Percentiles rank a stretch among this genome's conserved stretches.
These are phyloP conservation scores for Cyclotella sp. DNA, from an alignment of 108 stramenopile genomes.

Conservation along the genomic window DNA sequence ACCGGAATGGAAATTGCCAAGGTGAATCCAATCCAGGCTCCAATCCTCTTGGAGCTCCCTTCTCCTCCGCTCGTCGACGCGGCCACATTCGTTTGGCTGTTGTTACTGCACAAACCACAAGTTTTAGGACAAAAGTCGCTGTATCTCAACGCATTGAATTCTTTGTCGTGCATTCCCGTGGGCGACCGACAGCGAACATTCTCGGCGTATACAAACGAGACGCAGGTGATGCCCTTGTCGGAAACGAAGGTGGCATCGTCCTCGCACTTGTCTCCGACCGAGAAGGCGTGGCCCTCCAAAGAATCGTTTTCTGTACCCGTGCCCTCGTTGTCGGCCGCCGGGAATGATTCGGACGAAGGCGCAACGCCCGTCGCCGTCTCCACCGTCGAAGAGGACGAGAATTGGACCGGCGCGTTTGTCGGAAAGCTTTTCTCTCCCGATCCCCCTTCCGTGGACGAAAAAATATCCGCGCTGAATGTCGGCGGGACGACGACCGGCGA, in stretches of 20 bases:
- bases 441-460: no score
- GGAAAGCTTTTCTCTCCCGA: no score
- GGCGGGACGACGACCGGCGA: no score
- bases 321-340: no score
- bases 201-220: background rate
- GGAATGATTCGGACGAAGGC: no score
- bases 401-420: no score
- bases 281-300: background rate
- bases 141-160: background rate
- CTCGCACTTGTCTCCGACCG: background rate
- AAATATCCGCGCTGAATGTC: no score
- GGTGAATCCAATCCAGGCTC: background rate
- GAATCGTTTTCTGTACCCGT: background rate
- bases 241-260: conserved; percentile 13
- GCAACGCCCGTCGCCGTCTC: no score
- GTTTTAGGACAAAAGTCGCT: conserved; percentile 9
- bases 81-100: background rate
- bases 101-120: background rate
- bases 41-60: background rate
- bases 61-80: background rate
- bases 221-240: conserved; percentile 4
- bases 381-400: no score
- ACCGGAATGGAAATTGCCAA: background rate
- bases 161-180: background rate
- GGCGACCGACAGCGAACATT: background rate